Conservation (phyloP, 2,329 filamentous ascomycete genomes). For the Ustilaginoidea virens region DNA sequence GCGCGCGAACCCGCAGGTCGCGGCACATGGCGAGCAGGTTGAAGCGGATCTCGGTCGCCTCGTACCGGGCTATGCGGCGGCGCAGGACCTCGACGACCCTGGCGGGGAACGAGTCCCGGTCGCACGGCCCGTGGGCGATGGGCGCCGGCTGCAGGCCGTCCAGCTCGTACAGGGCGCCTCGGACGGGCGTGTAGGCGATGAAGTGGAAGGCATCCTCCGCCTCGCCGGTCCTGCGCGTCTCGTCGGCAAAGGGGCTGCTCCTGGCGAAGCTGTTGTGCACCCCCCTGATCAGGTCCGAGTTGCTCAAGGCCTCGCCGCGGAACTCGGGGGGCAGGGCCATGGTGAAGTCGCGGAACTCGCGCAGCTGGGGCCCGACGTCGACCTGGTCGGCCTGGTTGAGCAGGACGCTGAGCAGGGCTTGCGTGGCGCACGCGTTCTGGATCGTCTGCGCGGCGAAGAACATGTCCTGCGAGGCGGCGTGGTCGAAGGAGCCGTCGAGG, state of each 20-base stretch:
- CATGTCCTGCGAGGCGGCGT: conserved; percentile 54
- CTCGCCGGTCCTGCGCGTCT: conserved; percentile 53
- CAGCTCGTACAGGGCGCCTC: conserved; percentile 76
- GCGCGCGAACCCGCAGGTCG: conserved; percentile 62
- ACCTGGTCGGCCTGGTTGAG: conserved; percentile 65
- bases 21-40: conserved; percentile 87
- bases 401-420: conserved; percentile 81
- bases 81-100: conserved; percentile 79
- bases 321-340: conserved; percentile 65
- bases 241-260: conserved; percentile 81
- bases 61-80: conserved; percentile 71
- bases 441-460: conserved; percentile 98
- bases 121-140: conserved; percentile 71
- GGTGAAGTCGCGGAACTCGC: conserved; percentile 78
- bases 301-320: conserved; percentile 44
- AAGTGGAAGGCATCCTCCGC: conserved; percentile 94
- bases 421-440: conserved; percentile 95
- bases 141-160: conserved; percentile 89
- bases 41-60: conserved; percentile 78
- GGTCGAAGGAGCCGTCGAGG: conserved; percentile 70
- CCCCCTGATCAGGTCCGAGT: conserved; percentile 53
- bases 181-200: conserved; percentile 78
- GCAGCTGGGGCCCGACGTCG: conserved; percentile 55
- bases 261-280: conserved; percentile 86
- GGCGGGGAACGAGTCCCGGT: conserved; percentile 54